Base-by-base conservation (phyloP, 768 basidiomycete genomes). In the Suillus alpinus region DNA sequence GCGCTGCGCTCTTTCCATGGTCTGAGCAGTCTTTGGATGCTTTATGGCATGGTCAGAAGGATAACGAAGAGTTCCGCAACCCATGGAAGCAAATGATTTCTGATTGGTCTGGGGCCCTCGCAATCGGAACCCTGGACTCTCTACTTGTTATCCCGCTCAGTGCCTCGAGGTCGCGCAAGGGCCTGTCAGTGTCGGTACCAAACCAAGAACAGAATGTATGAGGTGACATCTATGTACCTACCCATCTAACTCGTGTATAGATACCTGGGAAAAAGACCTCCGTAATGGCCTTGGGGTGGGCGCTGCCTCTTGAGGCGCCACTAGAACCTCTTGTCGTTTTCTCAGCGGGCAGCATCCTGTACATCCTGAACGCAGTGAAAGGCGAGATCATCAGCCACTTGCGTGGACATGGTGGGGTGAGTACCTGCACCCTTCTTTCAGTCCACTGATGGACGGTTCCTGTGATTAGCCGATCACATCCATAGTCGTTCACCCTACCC, bases 331-430 rank as follows among this genome's bases (percentile, higher is more conserved):
- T 91, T 18, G 68, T 89, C 29, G 68, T 91, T 31, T 81, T 87
- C 62, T 78, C 86, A 9, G 73, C 78, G 34, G 77, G 79, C 41
- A 83, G 82, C 58, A 65, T 87, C 23, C 63, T 91, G 23, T 85
- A 85, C 67, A 75, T 89, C 16, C 79, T 84, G 67, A 78, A 86
- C 64, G 73, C 81, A 10, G 72, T 71, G 56, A 72, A 68, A 20
- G 73, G 75, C 43, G 67, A 69, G 3, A 62, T 86, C 6, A 59
- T 80, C 3, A 80, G 86, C 7, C 77, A 74, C 62, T 74, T 89
- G 43, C 82, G 86, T 41, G 89, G 88, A 2, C 90, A 92, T 69
- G 90, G 90, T 23, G 87, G 86, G 40, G 90, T 89, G 74, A 75
- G 85, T 73, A 52, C 46, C 8, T 31, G 39, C 52, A 3, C 20